Percentiles rank a stretch among this genome's conserved stretches.
These are phyloP conservation scores for Phytopythium litorale DNA, from an alignment of 352 stramenopile genomes.

Conservation along the genomic window DNA sequence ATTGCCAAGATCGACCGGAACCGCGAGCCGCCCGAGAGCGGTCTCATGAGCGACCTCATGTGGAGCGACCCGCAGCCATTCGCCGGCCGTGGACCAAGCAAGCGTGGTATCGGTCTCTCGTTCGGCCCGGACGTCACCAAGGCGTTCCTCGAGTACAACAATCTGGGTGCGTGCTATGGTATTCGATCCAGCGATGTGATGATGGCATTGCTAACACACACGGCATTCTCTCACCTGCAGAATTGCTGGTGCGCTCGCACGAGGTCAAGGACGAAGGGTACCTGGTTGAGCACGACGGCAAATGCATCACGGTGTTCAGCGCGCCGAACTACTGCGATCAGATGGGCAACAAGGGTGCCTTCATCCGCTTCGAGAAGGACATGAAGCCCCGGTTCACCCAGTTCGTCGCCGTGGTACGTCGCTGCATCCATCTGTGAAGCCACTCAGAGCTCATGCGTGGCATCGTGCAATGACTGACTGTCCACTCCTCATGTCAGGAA, in stretches of 20 bases:
- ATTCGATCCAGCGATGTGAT: background rate
- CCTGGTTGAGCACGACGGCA: constrained; percentile 98
- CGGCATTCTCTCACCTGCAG: constrained; percentile 19
- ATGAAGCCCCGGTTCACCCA: constrained; percentile 96
- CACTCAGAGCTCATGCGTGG: background rate
- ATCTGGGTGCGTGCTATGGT: constrained; percentile 65
- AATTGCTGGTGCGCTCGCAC: constrained; percentile 97
- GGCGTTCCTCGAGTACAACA: constrained; percentile 95
- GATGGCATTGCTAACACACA: background rate
- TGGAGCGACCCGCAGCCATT: constrained; percentile 98
- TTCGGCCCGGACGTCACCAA: constrained; percentile 98
- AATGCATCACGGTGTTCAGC: constrained; percentile 99
- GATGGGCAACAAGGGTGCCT: constrained; percentile 99
- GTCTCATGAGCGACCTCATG: constrained; percentile 90
- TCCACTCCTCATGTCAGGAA: constrained; percentile 33
- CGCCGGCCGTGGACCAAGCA: constrained; percentile 91
- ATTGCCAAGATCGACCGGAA: constrained; percentile 96
- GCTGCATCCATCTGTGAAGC: background rate
- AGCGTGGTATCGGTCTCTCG: constrained; percentile 95
- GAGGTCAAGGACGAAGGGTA: constrained; percentile 99
- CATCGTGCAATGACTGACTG: background rate
- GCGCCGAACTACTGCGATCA: constrained; percentile 99
- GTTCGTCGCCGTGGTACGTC: constrained; percentile 90
- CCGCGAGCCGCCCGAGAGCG: constrained; percentile 93
- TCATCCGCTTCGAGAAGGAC: constrained; percentile 96